Evolutionary conservation across 2,329 filamentous ascomycete species (phyloP), one percentile per base, ranked within the genome.

Genomic region (Colletotrichum falcatum): DNA sequence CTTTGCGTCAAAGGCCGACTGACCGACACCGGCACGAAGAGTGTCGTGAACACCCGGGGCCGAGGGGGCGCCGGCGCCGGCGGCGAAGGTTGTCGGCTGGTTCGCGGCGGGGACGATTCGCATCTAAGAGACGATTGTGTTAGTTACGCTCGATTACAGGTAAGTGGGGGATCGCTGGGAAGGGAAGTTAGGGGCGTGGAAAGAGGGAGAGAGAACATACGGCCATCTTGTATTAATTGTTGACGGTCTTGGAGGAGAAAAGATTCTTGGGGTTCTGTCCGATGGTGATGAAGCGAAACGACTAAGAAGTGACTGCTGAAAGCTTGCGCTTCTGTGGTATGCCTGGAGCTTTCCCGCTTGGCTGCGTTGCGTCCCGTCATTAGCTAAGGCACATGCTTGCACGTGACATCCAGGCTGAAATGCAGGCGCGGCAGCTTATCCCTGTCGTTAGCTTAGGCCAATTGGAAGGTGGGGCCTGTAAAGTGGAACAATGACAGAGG

Each of bases 21-120:
- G 90, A 75, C 90, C 90, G 74, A 97, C 88, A 82, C 95, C 94
- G 73, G 91, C 86, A 78, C 96, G 95, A 76, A 99, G 92, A 23
- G 93, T 95, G 85, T 98, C 96, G 87, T 97, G 95, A 74, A 98
- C 87, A 75, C 95, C 95, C 0, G 95, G 95, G 20, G 94, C 95
- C 1, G 95, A 98, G 75, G 96, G 96, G 5, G 96, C 96, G 66
- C 89, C 90, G 76, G 88, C 87, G 75, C 86, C 83, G 84, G 92
- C 91, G 77, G 86, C 87, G 83, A 89, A 91, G 79, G 88, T 87
- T 75, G 86, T 89, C 76, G 90, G 83, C 85, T 95, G 89, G 75
- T 85, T 79, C 77, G 90, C 82, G 72, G 90, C 81, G 79, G 96
- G 96, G 75, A 94, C 90, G 84, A 99, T 92, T 84, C 94, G 94